Evolutionary conservation across 1,284 basidiomycete genomes (phyloP).

Genomic region (Ganoderma meredithae): DNA sequence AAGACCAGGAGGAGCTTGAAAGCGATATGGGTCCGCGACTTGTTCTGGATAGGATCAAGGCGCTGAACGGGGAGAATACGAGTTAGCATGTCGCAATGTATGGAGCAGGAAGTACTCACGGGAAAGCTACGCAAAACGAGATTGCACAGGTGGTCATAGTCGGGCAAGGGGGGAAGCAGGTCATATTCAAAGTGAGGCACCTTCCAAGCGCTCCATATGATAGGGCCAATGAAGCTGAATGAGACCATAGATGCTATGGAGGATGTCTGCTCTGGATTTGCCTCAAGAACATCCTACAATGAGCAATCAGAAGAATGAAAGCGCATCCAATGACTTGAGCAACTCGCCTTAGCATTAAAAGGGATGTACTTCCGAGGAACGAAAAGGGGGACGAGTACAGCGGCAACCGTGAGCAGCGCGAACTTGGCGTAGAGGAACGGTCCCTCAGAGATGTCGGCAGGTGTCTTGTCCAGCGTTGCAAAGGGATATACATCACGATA

Average conservation of each 20-base stretch:
- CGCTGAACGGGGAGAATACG: slow-evolving; percentile 28
- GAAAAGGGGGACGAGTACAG: slow-evolving; percentile 51
- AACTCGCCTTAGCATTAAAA: slow-evolving; percentile 45
- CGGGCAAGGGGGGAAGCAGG: slow-evolving; percentile 52
- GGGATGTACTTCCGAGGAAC: slow-evolving; percentile 55
- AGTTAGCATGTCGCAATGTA: too few relatives aligned
- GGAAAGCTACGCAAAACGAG: slow-evolving; percentile 47
- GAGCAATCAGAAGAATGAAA: background rate
- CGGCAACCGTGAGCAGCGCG: slow-evolving; percentile 49
- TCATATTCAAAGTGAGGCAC: slow-evolving; percentile 42
- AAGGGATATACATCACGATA: slow-evolving; percentile 61
- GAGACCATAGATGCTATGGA: slow-evolving; percentile 40
- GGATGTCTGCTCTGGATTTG: slow-evolving; percentile 48
- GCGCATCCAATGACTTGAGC: background rate
- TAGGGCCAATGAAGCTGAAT: slow-evolving; percentile 43
- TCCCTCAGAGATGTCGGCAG: slow-evolving; percentile 48
- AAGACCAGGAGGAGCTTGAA: slow-evolving; percentile 39
- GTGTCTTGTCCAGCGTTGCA: slow-evolving; percentile 48
- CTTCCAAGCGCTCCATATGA: slow-evolving; percentile 42
- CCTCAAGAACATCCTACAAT: slow-evolving; percentile 35
- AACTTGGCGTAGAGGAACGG: slow-evolving; percentile 44
- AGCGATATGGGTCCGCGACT: slow-evolving; percentile 37
- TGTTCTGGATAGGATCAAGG: slow-evolving; percentile 41
- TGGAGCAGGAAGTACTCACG: slow-evolving; percentile 27
- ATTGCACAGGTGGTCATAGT: slow-evolving; percentile 53